Percentiles rank a stretch among this genome's conserved stretches.
phyloP scores from a whole-genome alignment of 1,284 basidiomycete species.

The Papiliotrema flavescens region DNA sequence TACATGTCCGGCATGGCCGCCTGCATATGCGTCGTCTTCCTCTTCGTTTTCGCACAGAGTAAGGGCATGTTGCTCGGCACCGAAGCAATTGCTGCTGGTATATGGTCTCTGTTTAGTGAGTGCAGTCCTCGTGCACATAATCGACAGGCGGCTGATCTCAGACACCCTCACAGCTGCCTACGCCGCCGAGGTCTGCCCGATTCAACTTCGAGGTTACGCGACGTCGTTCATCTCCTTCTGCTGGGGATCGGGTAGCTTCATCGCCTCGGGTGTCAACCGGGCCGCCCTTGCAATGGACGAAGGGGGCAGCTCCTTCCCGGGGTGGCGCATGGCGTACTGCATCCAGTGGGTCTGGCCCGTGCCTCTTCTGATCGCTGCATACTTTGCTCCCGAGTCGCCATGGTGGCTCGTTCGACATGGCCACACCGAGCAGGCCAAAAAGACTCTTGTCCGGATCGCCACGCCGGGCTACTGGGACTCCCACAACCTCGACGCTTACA shows the following conservation, averaged over 20 bases:
- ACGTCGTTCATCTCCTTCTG: constrained; percentile 52
- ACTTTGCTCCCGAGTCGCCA: constrained; percentile 17
- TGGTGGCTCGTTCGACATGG: constrained; percentile 10
- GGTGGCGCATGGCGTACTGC: constrained; percentile 16
- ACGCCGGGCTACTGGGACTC: constrained; percentile 30
- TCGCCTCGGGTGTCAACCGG: constrained; percentile 47
- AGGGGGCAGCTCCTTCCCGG: constrained; percentile 25
- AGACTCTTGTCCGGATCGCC: constrained; percentile 34
- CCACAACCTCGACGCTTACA: constrained; percentile 34
- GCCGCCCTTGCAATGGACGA: constrained; percentile 30
- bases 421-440: constrained; percentile 7
- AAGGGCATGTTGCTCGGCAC: constrained; percentile 39
- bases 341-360: constrained; percentile 26
- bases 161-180: constrained; percentile 51
- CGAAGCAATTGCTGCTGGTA: constrained; percentile 7
- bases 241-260: constrained; percentile 48
- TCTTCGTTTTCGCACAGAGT: constrained; percentile 46
- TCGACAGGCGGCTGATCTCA: background rate
- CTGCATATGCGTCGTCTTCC: constrained; percentile 39
- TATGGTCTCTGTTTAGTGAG: constrained; percentile 14
- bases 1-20: constrained; percentile 35
- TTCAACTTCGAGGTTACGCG: constrained; percentile 50
- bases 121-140: background rate
- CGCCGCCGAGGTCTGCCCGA: constrained; percentile 52
- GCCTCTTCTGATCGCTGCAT: constrained; percentile 10